phyloP scores from a whole-genome alignment of 192 early-diverging fungal species.

The Chytriomyces confervae region DNA sequence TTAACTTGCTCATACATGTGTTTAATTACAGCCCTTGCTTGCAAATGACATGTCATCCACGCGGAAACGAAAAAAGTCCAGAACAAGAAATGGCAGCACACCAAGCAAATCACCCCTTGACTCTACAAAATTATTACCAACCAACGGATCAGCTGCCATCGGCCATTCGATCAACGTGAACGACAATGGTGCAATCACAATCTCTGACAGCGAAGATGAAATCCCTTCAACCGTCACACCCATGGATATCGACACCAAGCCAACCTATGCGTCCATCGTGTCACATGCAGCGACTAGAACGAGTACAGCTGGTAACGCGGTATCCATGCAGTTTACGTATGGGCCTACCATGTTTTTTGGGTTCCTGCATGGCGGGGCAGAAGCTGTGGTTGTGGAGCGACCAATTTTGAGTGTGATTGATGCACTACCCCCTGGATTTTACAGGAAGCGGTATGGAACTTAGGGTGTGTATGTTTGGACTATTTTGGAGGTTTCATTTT shows the following conservation, averaged over 20 bases:
- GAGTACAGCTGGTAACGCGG: constrained; percentile 32
- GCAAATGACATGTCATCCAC: constrained; percentile 18
- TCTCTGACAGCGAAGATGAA: constrained; percentile 17
- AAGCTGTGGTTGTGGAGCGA: constrained; percentile 88
- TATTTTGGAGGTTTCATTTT: too few species aligned
- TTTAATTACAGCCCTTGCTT: constrained; percentile 34
- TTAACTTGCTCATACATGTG: neutral
- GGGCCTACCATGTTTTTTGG: constrained; percentile 82
- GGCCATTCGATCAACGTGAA: constrained; percentile 16
- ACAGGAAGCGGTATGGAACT: constrained; percentile 84
- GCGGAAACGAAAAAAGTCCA: constrained; percentile 5
- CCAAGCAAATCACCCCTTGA: neutral
- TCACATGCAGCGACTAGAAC: neutral
- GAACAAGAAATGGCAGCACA: constrained; percentile 36
- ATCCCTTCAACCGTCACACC: constrained; percentile 9
- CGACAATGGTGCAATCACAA: constrained; percentile 22
- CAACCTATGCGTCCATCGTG: constrained; percentile 23
- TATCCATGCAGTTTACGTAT: constrained; percentile 79
- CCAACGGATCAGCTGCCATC: constrained; percentile 42
- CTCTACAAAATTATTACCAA: too few species aligned
- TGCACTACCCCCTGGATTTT: constrained; percentile 79
- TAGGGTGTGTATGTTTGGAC: constrained; percentile 38
- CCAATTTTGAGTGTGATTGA: constrained; percentile 81
- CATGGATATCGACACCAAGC: neutral
- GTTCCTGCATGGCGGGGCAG: constrained; percentile 67